Base-by-base conservation (phyloP, 108 stramenopile species). In the Craspedostauros australis region DNA sequence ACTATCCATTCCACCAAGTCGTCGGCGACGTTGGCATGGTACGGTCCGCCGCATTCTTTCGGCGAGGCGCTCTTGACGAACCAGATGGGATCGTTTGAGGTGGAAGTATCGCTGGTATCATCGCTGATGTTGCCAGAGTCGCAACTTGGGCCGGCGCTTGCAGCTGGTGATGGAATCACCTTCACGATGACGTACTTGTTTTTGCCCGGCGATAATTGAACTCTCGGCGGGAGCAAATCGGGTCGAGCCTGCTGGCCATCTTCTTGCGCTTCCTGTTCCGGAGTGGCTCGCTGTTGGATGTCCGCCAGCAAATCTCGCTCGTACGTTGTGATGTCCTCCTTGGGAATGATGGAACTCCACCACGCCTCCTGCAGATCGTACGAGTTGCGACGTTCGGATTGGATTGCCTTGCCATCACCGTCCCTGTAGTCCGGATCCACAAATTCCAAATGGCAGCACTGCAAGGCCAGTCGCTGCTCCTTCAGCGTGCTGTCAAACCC, bases 21-120 rank as follows among this genome's bases (percentile, higher is more conserved):
- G 26, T 65, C 20, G 1, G 82, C 86, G 9, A 88, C 86, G 50
- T 88, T 75, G 8, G 74, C 77, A 50, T 88, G 86, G 36, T 81
- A 81, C 1, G 79, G 79, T 14, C 84, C 84, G 29, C 84, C 80
- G 40, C 80, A 81, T 74, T 81, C 80, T 15, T 27, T 22, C 16
- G 81, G 79, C 1, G 77, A 60, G 7, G 86, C 86, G 50, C 76
- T 80, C 37, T 66, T 61, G 29, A 88, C 86, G 68, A 82, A 82
- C 70, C 70, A 80, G 6, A 63, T n/a, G n/a, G 46, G 14, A 43
- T 44, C 1, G 19, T 34, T 19, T 39, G 22, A 6, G 22, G 16
- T 5, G 26, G 7, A 15, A 26, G 24, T 16, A 50, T 26, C 5
- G 33, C 39, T 12, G 14, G 14, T 19, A 3, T 33, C 19, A 14